Conservation (phyloP, 2,329 filamentous ascomycete genomes). For the Beauveria bassiana region DNA sequence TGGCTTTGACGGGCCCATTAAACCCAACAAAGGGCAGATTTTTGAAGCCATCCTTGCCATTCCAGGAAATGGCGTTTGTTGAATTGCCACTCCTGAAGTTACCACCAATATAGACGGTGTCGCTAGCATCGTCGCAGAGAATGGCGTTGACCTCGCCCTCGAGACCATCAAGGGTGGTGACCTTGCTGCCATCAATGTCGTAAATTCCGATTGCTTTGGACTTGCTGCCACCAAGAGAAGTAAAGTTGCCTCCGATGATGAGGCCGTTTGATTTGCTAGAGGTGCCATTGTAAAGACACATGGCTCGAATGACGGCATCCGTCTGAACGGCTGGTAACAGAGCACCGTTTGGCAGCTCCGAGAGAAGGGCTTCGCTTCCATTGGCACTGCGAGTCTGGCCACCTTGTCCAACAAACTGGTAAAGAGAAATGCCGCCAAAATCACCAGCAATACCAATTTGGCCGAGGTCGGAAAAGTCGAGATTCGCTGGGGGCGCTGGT, state of each 20-base stretch:
- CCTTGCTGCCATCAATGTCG: slow-evolving; percentile 60
- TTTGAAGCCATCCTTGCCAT: slow-evolving; percentile 58
- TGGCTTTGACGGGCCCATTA: slow-evolving; percentile 84
- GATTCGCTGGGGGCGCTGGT: slow-evolving; percentile 57
- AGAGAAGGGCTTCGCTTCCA: slow-evolving; percentile 73
- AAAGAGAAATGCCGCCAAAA: slow-evolving; percentile 86
- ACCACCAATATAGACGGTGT: slow-evolving; percentile 86
- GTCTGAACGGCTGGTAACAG: slow-evolving; percentile 67
- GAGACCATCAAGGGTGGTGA: slow-evolving; percentile 73
- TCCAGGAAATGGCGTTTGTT: slow-evolving; percentile 84
- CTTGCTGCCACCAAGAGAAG: slow-evolving; percentile 69
- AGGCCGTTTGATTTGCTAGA: slow-evolving; percentile 65
- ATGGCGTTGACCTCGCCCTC: slow-evolving; percentile 75
- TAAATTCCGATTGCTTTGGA: slow-evolving; percentile 76
- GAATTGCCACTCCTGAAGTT: slow-evolving; percentile 74
- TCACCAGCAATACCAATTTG: slow-evolving; percentile 80
- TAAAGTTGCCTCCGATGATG: slow-evolving; percentile 91
- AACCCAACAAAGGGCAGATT: slow-evolving; percentile 88
- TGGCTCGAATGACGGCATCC: slow-evolving; percentile 77
- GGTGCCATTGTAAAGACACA: slow-evolving; percentile 69
- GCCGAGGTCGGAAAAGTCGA: slow-evolving; percentile 73
- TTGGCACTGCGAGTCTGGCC: slow-evolving; percentile 61
- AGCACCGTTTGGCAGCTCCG: slow-evolving; percentile 75
- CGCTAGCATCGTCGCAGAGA: slow-evolving; percentile 68
- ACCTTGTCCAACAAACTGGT: slow-evolving; percentile 74